phyloP scores from a whole-genome alignment of 805 yeast species.

The Monosporozyma servazzii region DNA sequence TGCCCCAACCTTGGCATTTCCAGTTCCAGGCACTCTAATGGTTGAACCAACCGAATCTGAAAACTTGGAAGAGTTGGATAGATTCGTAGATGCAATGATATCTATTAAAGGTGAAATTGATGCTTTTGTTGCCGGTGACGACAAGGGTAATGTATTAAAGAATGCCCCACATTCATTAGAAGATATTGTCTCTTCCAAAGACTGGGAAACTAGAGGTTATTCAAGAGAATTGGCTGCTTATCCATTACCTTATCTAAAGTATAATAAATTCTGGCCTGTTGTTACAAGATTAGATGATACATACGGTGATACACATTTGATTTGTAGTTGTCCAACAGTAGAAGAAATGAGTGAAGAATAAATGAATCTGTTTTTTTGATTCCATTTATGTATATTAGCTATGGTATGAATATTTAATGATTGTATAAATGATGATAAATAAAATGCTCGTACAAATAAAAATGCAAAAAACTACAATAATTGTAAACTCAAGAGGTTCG shows the following conservation, averaged over 20 bases:
- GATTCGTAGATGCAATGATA: slow-evolving; percentile 82
- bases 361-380: neutral
- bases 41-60: slow-evolving; percentile 97
- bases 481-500: too few species aligned
- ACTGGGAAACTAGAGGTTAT: slow-evolving; percentile 81
- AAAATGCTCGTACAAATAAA: neutral
- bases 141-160: slow-evolving; percentile 62
- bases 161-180: slow-evolving; percentile 88
- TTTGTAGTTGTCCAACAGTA: slow-evolving; percentile 88
- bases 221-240: slow-evolving; percentile 89
- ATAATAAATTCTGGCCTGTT: slow-evolving; percentile 88
- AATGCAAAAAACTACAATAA: neutral
- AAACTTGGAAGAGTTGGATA: slow-evolving; percentile 74
- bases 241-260: slow-evolving; percentile 68
- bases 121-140: slow-evolving; percentile 55
- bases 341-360: slow-evolving; percentile 42
- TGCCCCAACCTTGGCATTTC: slow-evolving; percentile 98
- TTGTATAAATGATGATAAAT: neutral
- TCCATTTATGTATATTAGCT: neutral
- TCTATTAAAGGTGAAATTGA: slow-evolving; percentile 76
- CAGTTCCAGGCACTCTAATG: slow-evolving; percentile 96
- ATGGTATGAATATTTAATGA: neutral
- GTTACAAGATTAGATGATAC: slow-evolving; percentile 91
- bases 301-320: slow-evolving; percentile 83
- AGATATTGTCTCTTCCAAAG: slow-evolving; percentile 59